These are phyloP conservation scores for Ensete glaucum DNA, from an alignment of 176 grass and related monocot genomes.

Conservation along the genomic window DNA sequence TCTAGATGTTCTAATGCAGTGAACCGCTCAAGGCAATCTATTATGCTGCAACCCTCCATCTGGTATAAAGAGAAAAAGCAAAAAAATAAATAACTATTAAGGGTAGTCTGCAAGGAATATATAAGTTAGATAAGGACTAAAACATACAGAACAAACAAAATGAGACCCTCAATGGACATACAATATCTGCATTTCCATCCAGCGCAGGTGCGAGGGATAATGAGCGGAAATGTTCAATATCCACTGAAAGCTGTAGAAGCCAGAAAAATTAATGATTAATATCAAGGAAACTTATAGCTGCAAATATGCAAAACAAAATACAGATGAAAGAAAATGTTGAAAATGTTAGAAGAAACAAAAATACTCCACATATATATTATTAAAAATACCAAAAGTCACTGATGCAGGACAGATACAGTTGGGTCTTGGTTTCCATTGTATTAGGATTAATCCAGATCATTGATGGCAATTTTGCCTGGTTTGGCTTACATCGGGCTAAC, in stretches of 20 bases:
- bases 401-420: no score
- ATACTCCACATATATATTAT: no score
- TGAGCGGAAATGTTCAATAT: conserved; percentile 77
- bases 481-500: no score
- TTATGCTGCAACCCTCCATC: conserved; percentile 61
- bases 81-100: conserved; percentile 24
- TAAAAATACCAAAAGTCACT: no score
- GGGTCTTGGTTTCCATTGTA: no score
- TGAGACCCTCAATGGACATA: conserved; percentile 45
- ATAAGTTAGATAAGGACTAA: conserved; percentile 11
- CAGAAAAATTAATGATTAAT: conserved; percentile 18
- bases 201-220: conserved; percentile 64
- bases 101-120: not conserved
- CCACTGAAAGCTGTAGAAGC: conserved; percentile 58
- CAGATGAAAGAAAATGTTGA: no score
- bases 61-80: conserved; percentile 24
- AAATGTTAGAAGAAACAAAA: no score
- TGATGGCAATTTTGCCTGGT: no score
- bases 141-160: conserved; percentile 36
- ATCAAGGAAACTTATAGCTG: not conserved
- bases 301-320: no score
- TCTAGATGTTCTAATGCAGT: conserved; percentile 67
- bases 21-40: conserved; percentile 69
- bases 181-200: conserved; percentile 66
- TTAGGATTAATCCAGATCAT: no score